Evolutionary conservation across 2,329 filamentous ascomycete genomes (phyloP), one percentile per base, ranked within the genome.

Genomic region (Colletotrichum tanaceti): DNA sequence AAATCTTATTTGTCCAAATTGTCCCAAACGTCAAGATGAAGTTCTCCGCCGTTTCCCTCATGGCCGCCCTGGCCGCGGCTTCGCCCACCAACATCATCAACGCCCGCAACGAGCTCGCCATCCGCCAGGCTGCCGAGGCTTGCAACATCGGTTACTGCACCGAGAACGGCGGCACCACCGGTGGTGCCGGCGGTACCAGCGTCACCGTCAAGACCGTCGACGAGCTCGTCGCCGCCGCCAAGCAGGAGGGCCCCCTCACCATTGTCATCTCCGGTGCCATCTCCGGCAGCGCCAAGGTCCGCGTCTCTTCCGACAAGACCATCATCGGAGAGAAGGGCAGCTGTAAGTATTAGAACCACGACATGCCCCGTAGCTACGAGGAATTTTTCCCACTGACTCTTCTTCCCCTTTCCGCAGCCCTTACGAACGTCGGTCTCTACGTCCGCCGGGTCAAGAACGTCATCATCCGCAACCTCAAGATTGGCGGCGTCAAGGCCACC

Each of bases 381-480:
- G 2, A 32, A 2, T 28, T 3, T 11, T 10, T 20, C 10, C n/a
- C 38, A 7, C 28, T 73, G n/a, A 54, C n/a, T 9, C 13, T 4
- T 20, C 16, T 4, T 4, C 24, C 24, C 24, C 24, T 32, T 38
- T 7, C 28, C 7, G 10, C 61, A 79, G 75, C 73, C 65, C 75
- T 81, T 69, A 80, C 72, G 49, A 81, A 83, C 32, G 74, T 83
- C 58, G 86, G 85, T n/a, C 76, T 88, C 60, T 81, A 84, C 61
- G 80, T 89, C 74, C 81, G 83, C 70, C 77, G 78, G 13, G 78
- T 80, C 20, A 81, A 75, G 69, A 89, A 89, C 72, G 86, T 89
- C 63, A 87, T 89, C 70, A 75, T 89, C 60, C 84, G 84, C 55
- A 89, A 89, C 78, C 74, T 89, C 46, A 84, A 84, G 71, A 83